Evolutionary conservation across 1,284 basidiomycete genomes (phyloP).

Genomic region (Laetiporus sulphureus): DNA sequence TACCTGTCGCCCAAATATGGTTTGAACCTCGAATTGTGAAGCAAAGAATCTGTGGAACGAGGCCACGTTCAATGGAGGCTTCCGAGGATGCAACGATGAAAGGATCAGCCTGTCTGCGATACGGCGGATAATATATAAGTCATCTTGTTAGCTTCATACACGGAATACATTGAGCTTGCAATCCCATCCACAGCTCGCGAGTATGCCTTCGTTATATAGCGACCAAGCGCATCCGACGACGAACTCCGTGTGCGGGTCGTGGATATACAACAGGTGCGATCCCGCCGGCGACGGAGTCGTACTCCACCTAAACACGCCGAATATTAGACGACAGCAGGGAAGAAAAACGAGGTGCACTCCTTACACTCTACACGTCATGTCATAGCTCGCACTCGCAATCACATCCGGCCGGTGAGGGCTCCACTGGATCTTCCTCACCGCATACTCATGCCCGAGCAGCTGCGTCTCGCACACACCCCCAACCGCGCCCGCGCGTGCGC

Average conservation of each 20-base stretch:
- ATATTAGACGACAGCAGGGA: constrained; percentile 4
- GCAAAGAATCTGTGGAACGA: no score
- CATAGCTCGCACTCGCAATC: constrained; percentile 84
- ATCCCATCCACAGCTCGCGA: constrained; percentile 92
- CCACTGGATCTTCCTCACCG: constrained; percentile 78
- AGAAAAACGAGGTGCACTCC: constrained; percentile 30
- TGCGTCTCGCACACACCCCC: constrained; percentile 65
- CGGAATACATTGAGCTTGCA: constrained; percentile 75
- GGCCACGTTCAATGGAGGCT: no score
- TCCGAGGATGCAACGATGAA: neutral
- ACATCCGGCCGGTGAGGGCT: constrained; percentile 69
- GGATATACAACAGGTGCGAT: constrained; percentile 57
- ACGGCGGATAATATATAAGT: neutral
- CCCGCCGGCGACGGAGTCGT: constrained; percentile 46
- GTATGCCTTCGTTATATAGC: constrained; percentile 74
- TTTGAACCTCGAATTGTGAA: no score
- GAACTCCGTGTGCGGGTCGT: constrained; percentile 91
- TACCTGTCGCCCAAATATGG: no score
- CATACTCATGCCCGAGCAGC: constrained; percentile 76
- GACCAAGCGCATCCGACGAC: constrained; percentile 91
- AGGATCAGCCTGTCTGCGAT: neutral
- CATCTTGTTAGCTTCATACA: constrained; percentile 1
- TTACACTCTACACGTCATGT: constrained; percentile 93
- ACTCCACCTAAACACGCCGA: constrained; percentile 47
- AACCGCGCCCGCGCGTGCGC: constrained; percentile 36